Percentiles rank a stretch among this genome's conserved stretches.
These are phyloP conservation scores for Kodamaea hsintzibuensis DNA, from an alignment of 805 yeast species.

Conservation along the genomic window DNA sequence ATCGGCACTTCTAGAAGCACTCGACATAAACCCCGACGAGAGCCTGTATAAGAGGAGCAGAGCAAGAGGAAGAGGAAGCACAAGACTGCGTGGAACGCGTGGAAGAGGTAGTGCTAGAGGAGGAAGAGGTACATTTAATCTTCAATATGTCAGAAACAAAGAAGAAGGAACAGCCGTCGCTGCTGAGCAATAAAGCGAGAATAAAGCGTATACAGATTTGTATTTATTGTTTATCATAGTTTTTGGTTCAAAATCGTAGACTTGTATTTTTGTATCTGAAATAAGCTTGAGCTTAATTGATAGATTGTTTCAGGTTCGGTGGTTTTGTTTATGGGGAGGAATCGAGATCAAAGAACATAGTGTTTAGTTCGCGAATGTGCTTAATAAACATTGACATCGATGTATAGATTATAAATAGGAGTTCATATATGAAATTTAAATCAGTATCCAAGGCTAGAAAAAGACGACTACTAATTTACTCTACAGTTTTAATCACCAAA, in stretches of 20 bases:
- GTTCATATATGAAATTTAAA: too few relatives aligned
- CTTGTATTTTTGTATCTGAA: not conserved
- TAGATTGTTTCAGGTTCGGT: not conserved
- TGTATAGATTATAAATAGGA: not conserved
- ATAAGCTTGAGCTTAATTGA: not conserved
- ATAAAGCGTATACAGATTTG: not conserved
- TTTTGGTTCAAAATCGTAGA: not conserved
- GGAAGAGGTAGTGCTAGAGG: constrained; percentile 17
- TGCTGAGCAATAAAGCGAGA: not conserved
- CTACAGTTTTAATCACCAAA: not conserved
- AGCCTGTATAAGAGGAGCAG: constrained; percentile 7
- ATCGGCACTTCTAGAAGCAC: constrained; percentile 5
- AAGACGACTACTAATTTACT: too few relatives aligned
- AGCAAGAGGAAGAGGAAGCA: constrained; percentile 16
- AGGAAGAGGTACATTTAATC: constrained; percentile 18
- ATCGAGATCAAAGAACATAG: not conserved
- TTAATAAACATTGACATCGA: too few relatives aligned
- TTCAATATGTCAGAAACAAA: constrained; percentile 25
- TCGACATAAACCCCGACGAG: constrained; percentile 5
- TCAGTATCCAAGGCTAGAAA: too few relatives aligned
- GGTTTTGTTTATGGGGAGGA: not conserved
- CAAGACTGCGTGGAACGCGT: constrained; percentile 9
- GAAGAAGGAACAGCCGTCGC: constrained; percentile 2
- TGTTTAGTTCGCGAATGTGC: not conserved
- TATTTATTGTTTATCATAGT: not conserved